These are phyloP conservation scores for Chamaecyparis obtusa DNA, from an alignment of 75 land plant genomes.

Conservation along the genomic window DNA sequence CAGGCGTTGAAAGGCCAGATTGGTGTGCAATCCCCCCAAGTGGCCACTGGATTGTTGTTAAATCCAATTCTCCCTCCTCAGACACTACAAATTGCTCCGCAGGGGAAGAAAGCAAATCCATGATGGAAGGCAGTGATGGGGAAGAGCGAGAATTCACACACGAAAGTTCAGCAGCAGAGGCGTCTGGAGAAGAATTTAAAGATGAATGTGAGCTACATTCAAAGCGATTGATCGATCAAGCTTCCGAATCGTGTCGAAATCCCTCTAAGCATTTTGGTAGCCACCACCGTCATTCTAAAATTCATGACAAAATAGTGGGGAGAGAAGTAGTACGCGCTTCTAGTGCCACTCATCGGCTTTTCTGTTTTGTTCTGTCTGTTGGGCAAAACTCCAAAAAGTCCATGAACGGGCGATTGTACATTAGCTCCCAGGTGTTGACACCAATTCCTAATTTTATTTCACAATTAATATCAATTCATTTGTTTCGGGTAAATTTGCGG, in stretches of 20 bases:
- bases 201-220: neutral
- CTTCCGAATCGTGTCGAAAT: neutral
- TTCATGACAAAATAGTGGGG: neutral
- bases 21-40: neutral
- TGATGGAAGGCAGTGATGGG: neutral
- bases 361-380: no score
- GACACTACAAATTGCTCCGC: neutral
- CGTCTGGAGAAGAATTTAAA: neutral
- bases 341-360: no score
- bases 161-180: neutral
- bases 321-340: neutral
- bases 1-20: neutral
- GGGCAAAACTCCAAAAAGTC: no score
- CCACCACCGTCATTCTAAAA: neutral
- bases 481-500: neutral
- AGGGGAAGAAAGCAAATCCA: neutral
- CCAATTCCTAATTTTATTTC: neutral
- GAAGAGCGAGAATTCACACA: neutral
- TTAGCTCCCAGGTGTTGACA: no score
- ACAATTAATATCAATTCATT: neutral
- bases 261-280: neutral
- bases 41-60: neutral
- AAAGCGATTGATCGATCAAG: neutral
- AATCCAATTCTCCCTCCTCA: neutral
- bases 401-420: neutral